Base-by-base conservation (phyloP, 2,329 filamentous ascomycete genomes). In the Teratosphaeria pseudoeucalypti region DNA sequence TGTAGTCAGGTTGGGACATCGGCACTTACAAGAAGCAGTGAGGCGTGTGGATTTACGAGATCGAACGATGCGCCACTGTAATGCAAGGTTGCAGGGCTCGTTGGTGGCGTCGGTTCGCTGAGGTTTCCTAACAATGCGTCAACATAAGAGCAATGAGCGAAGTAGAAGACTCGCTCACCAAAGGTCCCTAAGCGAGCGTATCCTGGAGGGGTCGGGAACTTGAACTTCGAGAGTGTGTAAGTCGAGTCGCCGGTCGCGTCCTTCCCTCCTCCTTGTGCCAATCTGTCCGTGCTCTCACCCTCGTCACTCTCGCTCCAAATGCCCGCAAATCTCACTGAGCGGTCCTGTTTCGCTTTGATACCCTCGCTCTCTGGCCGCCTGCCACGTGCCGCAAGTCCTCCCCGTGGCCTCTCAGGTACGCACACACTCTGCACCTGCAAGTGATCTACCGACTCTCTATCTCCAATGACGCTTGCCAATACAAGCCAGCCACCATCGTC, bases 31-130 rank as follows among this genome's bases (percentile, higher is more conserved):
- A 71, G 60, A 27, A 69, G 56, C n/a, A 72, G 62, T 11, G 70
- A 72, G 52, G 65, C 66, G 65, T 71, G 70, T 23, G 70, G 70
- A 55, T 72, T 72, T 12, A 72, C 65, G 11, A 72, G 61, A 57
- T 72, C 70, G 59, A 72, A 72, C 1, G 69, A 71, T 19, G 70
- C 65, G 37, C 70, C 70, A 61, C 58, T 62, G 60, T 70, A 71
- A 55, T 68, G 67, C 29, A 72, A 52, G 16, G 66, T 70, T 19
- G 69, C 62, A 56, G 67, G 67, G 26, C 59, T 66, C 23, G 55
- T 62, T 52, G 65, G 62, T 19, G 68, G 61, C 43, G 61, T 63
- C 37, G 60, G 60, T 27, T 62, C 59, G 27, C 34, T 52, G 29
- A 64, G 56, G 34, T 68, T 62, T 34, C 62, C 66, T 70, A 53